Conservation (phyloP, 2,329 filamentous ascomycete genomes). For the Aspergillus fijiensis region DNA sequence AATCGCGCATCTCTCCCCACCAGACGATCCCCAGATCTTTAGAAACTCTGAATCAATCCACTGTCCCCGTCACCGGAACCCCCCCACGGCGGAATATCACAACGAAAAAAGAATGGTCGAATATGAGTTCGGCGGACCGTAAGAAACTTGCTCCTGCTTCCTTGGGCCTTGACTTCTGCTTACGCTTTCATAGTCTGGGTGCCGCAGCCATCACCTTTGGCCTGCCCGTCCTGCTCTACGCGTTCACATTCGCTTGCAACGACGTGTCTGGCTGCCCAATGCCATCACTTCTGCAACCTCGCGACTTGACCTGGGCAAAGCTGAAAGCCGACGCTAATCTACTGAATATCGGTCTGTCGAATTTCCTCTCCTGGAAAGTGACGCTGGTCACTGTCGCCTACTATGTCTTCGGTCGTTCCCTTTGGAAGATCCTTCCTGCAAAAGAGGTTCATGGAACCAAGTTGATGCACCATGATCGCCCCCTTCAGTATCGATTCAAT, state of each 20-base stretch:
- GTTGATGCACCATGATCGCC: constrained; percentile 63
- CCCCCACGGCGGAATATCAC: too few species aligned
- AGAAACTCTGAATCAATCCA: too few species aligned
- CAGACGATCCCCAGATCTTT: too few species aligned
- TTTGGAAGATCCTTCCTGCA: constrained; percentile 74
- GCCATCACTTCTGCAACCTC: constrained; percentile 70
- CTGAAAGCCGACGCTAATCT: constrained; percentile 77
- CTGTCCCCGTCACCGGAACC: too few species aligned
- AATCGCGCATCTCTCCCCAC: too few species aligned
- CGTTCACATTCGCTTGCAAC: constrained; percentile 81
- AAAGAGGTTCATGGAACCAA: constrained; percentile 66
- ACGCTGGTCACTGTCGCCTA: constrained; percentile 68
- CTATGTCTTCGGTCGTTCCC: constrained; percentile 68
- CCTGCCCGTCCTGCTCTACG: constrained; percentile 73
- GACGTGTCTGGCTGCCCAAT: constrained; percentile 85
- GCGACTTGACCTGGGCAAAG: constrained; percentile 64
- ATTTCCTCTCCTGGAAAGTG: constrained; percentile 51
- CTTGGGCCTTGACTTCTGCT: background rate
- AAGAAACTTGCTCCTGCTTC: constrained; percentile 21
- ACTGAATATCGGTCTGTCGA: constrained; percentile 67
- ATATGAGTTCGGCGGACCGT: constrained; percentile 46
- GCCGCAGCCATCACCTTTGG: constrained; percentile 72
- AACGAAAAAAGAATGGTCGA: background rate
- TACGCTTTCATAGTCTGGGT: constrained; percentile 58
- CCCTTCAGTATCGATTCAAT: constrained; percentile 76